A percentile compares a stretch with the other conserved stretches of the same genome.
These are phyloP conservation scores for Paraphoma chrysanthemicola DNA, from an alignment of 2,329 filamentous ascomycete species.

Conservation along the genomic window DNA sequence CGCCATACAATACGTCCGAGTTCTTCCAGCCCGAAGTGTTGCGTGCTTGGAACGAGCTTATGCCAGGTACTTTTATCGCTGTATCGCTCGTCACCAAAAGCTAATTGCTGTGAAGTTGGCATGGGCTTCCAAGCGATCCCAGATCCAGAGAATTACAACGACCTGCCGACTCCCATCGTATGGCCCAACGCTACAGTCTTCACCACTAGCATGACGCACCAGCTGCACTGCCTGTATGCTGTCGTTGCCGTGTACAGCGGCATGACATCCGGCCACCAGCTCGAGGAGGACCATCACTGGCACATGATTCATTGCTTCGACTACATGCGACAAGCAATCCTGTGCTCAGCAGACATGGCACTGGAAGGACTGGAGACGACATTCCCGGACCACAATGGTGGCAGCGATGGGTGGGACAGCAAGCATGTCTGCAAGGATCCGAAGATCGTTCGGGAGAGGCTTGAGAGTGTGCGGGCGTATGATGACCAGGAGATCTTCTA, in stretches of 20 bases:
- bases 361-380: slow-evolving; percentile 44
- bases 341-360: slow-evolving; percentile 41
- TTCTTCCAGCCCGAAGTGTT: slow-evolving; percentile 44
- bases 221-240: slow-evolving; percentile 44
- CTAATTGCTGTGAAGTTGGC: slow-evolving; percentile 23
- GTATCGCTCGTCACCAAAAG: not conserved
- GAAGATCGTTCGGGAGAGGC: slow-evolving; percentile 16
- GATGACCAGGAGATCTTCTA: slow-evolving; percentile 44
- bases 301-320: slow-evolving; percentile 49
- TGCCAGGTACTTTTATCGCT: slow-evolving; percentile 21
- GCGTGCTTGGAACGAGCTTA: slow-evolving; percentile 42
- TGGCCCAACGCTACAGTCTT: slow-evolving; percentile 44
- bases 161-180: slow-evolving; percentile 41
- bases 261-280: slow-evolving; percentile 27
- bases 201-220: slow-evolving; percentile 45
- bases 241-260: slow-evolving; percentile 41
- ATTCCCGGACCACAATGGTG: slow-evolving; percentile 45
- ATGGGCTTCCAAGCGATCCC: slow-evolving; percentile 45
- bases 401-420: slow-evolving; percentile 46
- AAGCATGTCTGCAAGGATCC: slow-evolving; percentile 38
- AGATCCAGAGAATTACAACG: slow-evolving; percentile 35
- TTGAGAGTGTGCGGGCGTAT: slow-evolving; percentile 41
- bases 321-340: slow-evolving; percentile 45
- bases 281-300: slow-evolving; percentile 46
- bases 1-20: slow-evolving; percentile 44